Percentiles rank a stretch among this genome's conserved stretches.
These are phyloP conservation scores for Boletus huronensis DNA, from an alignment of 768 basidiomycete genomes.

Conservation along the genomic window DNA sequence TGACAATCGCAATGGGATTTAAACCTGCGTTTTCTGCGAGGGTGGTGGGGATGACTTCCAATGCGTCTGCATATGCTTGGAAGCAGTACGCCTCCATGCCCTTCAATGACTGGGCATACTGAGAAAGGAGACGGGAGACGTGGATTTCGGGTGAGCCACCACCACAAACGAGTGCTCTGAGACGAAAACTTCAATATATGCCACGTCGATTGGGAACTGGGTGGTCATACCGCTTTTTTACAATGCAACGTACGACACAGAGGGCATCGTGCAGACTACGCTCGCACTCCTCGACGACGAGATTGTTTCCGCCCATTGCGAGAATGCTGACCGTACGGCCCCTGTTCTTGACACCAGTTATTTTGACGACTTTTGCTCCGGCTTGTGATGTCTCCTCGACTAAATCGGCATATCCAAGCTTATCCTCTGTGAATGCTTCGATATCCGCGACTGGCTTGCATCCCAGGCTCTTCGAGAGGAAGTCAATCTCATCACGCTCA, in stretches of 20 bases:
- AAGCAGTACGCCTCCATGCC: slow-evolving; percentile 99
- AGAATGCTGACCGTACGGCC: slow-evolving; percentile 95
- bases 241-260: slow-evolving; percentile 97
- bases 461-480: slow-evolving; percentile 90
- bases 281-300: slow-evolving; percentile 96
- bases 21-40: slow-evolving; percentile 98
- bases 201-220: background rate
- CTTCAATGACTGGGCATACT: slow-evolving; percentile 88
- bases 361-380: slow-evolving; percentile 88
- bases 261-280: slow-evolving; percentile 96
- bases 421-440: slow-evolving; percentile 96
- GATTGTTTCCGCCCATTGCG: slow-evolving; percentile 87
- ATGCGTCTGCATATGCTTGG: slow-evolving; percentile 95
- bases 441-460: slow-evolving; percentile 97
- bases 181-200: slow-evolving; percentile 1
- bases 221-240: slow-evolving; percentile 84
- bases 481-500: slow-evolving; percentile 98
- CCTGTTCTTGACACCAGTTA: slow-evolving; percentile 92
- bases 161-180: slow-evolving; percentile 87
- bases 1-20: slow-evolving; percentile 97
- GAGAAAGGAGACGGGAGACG: slow-evolving; percentile 85
- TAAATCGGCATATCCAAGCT: slow-evolving; percentile 93
- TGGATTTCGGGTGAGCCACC: slow-evolving; percentile 99
- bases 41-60: slow-evolving; percentile 97
- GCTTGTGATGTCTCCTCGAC: slow-evolving; percentile 83